Percentiles rank a stretch among this genome's conserved stretches.
These are phyloP conservation scores for Phytophthora cactorum DNA, from an alignment of 352 stramenopile genomes.

Conservation along the genomic window DNA sequence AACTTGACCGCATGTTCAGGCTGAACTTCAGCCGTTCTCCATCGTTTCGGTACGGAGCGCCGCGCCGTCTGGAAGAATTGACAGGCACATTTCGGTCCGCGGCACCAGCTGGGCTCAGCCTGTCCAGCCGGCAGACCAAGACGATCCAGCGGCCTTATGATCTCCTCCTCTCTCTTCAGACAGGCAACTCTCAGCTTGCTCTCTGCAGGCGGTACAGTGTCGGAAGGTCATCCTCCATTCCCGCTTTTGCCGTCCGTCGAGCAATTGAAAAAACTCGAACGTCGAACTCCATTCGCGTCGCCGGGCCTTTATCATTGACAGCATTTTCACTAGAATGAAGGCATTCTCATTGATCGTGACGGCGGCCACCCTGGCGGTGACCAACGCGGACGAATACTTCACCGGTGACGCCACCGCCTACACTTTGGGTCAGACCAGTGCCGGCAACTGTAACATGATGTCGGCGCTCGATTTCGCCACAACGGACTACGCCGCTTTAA, in stretches of 20 bases:
- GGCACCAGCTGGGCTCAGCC: slow-evolving; percentile 20
- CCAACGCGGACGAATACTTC: slow-evolving; percentile 42
- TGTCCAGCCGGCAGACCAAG: slow-evolving; percentile 20
- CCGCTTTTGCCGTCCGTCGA: slow-evolving; percentile 31
- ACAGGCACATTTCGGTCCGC: slow-evolving; percentile 24
- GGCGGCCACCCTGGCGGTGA: slow-evolving; percentile 2
- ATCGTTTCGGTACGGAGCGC: slow-evolving; percentile 22
- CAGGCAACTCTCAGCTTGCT: slow-evolving; percentile 15
- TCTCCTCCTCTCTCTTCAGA: slow-evolving; percentile 15
- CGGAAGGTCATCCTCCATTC: slow-evolving; percentile 18
- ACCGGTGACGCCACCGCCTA: slow-evolving; percentile 55
- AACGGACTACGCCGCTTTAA: slow-evolving; percentile 76
- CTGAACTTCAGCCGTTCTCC: not conserved
- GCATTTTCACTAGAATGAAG: slow-evolving; percentile 19
- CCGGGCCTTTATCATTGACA: slow-evolving; percentile 6
- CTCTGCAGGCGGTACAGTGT: slow-evolving; percentile 16
- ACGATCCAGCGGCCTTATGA: slow-evolving; percentile 3
- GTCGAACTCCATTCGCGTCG: slow-evolving; percentile 13
- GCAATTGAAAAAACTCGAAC: slow-evolving; percentile 9
- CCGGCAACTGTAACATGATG: slow-evolving; percentile 65
- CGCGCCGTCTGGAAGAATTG: slow-evolving; percentile 1
- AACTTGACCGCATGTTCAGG: not conserved
- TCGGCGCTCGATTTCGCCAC: slow-evolving; percentile 33
- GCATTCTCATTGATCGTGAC: not conserved
- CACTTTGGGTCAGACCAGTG: slow-evolving; percentile 41